Evolutionary conservation across 2,329 filamentous ascomycete genomes (phyloP).

Genomic region (Aspergillus bombycis): DNA sequence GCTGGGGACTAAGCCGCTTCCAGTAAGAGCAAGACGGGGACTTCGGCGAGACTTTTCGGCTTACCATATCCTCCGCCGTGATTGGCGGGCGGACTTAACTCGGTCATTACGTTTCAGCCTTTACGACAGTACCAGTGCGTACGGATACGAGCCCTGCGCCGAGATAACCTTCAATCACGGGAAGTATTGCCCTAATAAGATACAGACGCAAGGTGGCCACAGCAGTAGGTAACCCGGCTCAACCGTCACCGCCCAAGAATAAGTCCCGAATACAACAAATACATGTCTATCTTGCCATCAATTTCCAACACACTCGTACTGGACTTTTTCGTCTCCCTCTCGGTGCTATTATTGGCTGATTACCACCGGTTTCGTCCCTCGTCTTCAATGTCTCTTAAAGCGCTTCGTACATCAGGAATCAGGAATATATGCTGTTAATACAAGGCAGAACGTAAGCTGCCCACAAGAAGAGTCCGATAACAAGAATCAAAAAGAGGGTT

Average conservation of each 20-base stretch:
- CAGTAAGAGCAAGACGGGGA: neutral
- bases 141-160: too few relatives aligned
- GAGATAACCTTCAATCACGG: neutral
- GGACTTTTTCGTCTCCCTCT: neutral
- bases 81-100: constrained; percentile 4
- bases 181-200: neutral
- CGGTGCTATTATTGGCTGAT: too few relatives aligned
- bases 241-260: too few relatives aligned
- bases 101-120: neutral
- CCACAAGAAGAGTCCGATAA: constrained; percentile 6
- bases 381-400: neutral
- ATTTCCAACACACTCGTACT: neutral
- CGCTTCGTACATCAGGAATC: constrained; percentile 4
- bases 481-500: neutral
- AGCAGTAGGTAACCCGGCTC: too few relatives aligned
- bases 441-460: constrained; percentile 8
- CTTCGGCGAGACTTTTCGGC: constrained; percentile 1
- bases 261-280: neutral
- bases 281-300: neutral
- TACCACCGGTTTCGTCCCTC: neutral
- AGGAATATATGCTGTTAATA: constrained; percentile 8
- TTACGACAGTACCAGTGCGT: neutral
- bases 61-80: constrained; percentile 4
- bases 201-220: too few relatives aligned
- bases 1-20: neutral